Evolutionary conservation across 2,329 filamentous ascomycete species (phyloP).

Genomic region (Graphilbum fragrans): DNA sequence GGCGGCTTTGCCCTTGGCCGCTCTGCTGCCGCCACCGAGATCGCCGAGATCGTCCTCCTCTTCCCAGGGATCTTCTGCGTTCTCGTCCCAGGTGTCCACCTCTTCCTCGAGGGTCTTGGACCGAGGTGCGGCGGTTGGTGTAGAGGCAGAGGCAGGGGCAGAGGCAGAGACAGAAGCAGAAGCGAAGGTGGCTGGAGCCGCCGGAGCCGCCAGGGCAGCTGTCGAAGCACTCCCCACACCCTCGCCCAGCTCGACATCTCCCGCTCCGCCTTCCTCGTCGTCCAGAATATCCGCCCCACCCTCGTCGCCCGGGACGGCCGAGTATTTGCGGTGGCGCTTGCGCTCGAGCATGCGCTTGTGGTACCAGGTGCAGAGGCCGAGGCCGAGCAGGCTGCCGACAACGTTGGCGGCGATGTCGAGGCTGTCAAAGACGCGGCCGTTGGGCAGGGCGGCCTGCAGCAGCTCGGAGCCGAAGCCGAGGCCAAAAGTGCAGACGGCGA

Average conservation of each 20-base stretch:
- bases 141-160: neutral
- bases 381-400: constrained; percentile 58
- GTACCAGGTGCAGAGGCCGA: constrained; percentile 78
- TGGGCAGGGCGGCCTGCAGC: constrained; percentile 62
- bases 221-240: too few species aligned
- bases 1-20: constrained; percentile 7
- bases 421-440: constrained; percentile 59
- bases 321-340: constrained; percentile 63
- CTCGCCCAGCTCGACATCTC: constrained; percentile 69
- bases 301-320: constrained; percentile 50
- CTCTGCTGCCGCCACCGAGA: constrained; percentile 9
- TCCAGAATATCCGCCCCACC: constrained; percentile 50
- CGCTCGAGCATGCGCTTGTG: constrained; percentile 92
- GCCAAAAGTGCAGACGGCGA: constrained; percentile 62
- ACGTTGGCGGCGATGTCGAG: constrained; percentile 85
- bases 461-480: constrained; percentile 67
- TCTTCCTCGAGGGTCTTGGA: constrained; percentile 67
- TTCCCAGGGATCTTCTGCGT: constrained; percentile 48
- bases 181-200: too few species aligned
- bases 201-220: constrained; percentile 11
- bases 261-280: constrained; percentile 50
- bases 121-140: constrained; percentile 11
- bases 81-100: constrained; percentile 91
- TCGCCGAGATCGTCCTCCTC: constrained; percentile 29
- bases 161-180: neutral